Percentiles rank a stretch among this genome's conserved stretches.
Conservation (phyloP, 306 rosid species). For the Prunus persica region DNA sequence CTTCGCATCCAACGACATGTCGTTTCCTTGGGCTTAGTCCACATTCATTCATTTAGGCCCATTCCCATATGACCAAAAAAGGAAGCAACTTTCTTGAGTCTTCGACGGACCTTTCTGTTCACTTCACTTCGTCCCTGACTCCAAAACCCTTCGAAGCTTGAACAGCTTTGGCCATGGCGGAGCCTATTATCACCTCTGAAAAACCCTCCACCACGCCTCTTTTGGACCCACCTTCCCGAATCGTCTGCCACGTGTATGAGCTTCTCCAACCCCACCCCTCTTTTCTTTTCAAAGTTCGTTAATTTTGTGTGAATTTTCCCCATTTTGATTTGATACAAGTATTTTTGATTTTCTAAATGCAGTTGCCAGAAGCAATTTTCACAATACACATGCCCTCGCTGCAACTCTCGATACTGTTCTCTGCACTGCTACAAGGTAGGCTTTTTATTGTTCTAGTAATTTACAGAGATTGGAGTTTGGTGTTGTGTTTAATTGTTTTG, state of each 20-base stretch:
- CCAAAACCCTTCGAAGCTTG: background rate
- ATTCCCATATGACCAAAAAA: background rate
- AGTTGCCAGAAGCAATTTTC: slow-evolving; percentile 96
- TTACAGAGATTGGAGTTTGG: background rate
- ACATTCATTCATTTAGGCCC: background rate
- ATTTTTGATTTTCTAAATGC: slow-evolving; percentile 9
- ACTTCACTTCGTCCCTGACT: background rate
- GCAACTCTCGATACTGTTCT: slow-evolving; percentile 87
- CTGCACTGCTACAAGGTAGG: slow-evolving; percentile 81
- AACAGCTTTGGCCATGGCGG: slow-evolving; percentile 45
- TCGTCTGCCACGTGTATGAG: slow-evolving; percentile 79
- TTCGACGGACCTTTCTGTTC: background rate
- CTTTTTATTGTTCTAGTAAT: background rate
- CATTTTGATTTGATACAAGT: background rate
- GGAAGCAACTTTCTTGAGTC: background rate
- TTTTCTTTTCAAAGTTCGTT: background rate
- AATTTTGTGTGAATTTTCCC: background rate
- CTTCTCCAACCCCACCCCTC: background rate
- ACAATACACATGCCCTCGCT: slow-evolving; percentile 90
- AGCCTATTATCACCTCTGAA: slow-evolving; percentile 40
- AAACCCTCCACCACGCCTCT: slow-evolving; percentile 50
- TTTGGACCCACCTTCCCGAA: slow-evolving; percentile 48
- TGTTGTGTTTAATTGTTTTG: slow-evolving; percentile 5
- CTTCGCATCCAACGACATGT: too few species aligned
- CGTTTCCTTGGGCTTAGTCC: too few species aligned